Percentiles rank a stretch among this genome's conserved stretches.
phyloP scores from a whole-genome alignment of 257 asterid genomes.

The Solanum paucissectum region DNA sequence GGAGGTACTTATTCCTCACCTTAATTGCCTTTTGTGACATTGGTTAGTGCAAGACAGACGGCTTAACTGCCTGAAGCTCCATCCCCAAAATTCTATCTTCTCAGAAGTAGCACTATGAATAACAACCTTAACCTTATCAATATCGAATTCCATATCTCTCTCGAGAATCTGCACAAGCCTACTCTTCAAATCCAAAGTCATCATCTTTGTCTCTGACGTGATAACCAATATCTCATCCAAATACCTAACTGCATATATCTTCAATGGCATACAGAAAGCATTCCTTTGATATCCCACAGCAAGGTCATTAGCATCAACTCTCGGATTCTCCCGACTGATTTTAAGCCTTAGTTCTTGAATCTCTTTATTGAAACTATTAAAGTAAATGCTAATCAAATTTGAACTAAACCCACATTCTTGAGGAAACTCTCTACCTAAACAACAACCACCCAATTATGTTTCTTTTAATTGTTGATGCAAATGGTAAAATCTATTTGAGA shows the following conservation, averaged over 20 bases:
- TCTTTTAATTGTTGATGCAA: too few species aligned
- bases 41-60: slow-evolving; percentile 58
- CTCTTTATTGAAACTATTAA: too few species aligned
- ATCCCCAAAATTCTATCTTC: slow-evolving; percentile 73
- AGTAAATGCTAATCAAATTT: too few species aligned
- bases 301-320: too few species aligned
- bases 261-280: slow-evolving; percentile 58
- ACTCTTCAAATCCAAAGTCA: slow-evolving; percentile 57
- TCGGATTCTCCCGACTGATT: too few species aligned
- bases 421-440: too few species aligned
- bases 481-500: too few species aligned
- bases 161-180: slow-evolving; percentile 36
- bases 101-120: slow-evolving; percentile 81
- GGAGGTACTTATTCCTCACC: slow-evolving; percentile 66
- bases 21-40: slow-evolving; percentile 76
- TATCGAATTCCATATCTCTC: slow-evolving; percentile 35
- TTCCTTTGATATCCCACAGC: slow-evolving; percentile 4
- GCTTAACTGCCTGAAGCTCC: slow-evolving; percentile 91
- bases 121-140: slow-evolving; percentile 41
- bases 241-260: slow-evolving; percentile 67
- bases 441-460: too few species aligned
- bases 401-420: too few species aligned
- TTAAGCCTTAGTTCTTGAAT: too few species aligned
- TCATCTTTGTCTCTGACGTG: slow-evolving; percentile 62
- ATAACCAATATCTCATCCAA: slow-evolving; percentile 70